phyloP scores from a whole-genome alignment of 1,284 basidiomycete genomes.

The Mycena citricolor region DNA sequence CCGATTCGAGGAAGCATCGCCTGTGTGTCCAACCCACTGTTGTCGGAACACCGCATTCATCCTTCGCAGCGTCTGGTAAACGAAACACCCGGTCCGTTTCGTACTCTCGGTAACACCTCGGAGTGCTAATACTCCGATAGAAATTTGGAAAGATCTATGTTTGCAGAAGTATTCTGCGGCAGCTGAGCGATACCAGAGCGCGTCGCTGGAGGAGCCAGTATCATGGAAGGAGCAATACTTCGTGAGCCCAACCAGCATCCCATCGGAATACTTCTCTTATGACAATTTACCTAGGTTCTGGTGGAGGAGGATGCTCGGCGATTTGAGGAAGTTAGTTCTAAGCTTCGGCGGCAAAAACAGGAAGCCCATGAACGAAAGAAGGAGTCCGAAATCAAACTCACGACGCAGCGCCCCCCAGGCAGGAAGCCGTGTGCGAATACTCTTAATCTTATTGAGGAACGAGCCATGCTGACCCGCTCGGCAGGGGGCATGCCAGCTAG shows the following conservation, averaged over 20 bases:
- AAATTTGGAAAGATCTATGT: constrained; percentile 69
- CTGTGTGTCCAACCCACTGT: constrained; percentile 46
- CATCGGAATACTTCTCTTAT: constrained; percentile 3
- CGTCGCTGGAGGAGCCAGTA: constrained; percentile 43
- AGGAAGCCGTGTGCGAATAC: constrained; percentile 60
- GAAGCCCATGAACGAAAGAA: constrained; percentile 71
- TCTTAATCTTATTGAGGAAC: constrained; percentile 17
- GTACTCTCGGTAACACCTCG: constrained; percentile 21
- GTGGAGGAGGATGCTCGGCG: constrained; percentile 56
- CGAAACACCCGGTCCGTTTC: constrained; percentile 50
- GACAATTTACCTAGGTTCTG: constrained; percentile 42
- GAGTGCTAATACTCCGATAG: too few relatives aligned
- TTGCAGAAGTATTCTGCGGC: constrained; percentile 55
- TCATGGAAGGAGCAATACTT: constrained; percentile 72
- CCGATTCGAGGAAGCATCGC: constrained; percentile 64
- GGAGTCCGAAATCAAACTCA: constrained; percentile 69
- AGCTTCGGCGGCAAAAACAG: constrained; percentile 60
- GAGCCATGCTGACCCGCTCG: constrained; percentile 19
- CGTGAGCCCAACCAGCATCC: constrained; percentile 40
- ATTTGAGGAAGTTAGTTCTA: constrained; percentile 58
- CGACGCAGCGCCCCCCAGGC: constrained; percentile 58
- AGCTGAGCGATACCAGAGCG: constrained; percentile 43
- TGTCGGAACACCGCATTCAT: constrained; percentile 10
- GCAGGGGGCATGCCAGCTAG: constrained; percentile 47
- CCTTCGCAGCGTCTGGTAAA: constrained; percentile 47